Evolutionary conservation across 257 asterid genomes (phyloP).

Genomic region (Schizonepeta tenuifolia): DNA sequence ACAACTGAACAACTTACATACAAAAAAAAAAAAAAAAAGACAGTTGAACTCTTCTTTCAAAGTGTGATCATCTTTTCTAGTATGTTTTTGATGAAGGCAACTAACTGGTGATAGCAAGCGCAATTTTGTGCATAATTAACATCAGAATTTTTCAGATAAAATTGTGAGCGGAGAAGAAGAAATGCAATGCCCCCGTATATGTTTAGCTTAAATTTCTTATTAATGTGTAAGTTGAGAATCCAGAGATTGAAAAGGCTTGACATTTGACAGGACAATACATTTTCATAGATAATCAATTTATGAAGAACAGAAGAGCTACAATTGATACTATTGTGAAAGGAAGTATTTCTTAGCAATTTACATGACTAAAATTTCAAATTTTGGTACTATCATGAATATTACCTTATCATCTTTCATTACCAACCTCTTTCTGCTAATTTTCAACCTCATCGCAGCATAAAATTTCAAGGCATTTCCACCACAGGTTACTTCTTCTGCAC

Average conservation of each 20-base stretch:
- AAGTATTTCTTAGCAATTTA: not conserved
- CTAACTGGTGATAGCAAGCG: not conserved
- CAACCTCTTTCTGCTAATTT: constrained; percentile 74
- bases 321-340: not conserved
- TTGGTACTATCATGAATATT: constrained; percentile 17
- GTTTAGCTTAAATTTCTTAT: not conserved
- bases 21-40: not conserved
- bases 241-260: not conserved
- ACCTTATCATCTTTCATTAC: constrained; percentile 70
- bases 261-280: not conserved
- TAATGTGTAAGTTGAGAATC: not conserved
- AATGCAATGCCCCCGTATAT: not conserved
- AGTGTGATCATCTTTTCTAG: too few species aligned
- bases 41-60: too few species aligned
- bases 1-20: not conserved
- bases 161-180: not conserved
- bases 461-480: constrained; percentile 97
- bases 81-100: not conserved
- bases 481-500: constrained; percentile 78
- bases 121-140: not conserved
- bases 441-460: constrained; percentile 90
- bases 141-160: not conserved
- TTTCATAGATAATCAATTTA: not conserved
- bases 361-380: not conserved
- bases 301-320: not conserved